Conservation (phyloP, 768 basidiomycete genomes). For the Flagelloscypha sp. region DNA sequence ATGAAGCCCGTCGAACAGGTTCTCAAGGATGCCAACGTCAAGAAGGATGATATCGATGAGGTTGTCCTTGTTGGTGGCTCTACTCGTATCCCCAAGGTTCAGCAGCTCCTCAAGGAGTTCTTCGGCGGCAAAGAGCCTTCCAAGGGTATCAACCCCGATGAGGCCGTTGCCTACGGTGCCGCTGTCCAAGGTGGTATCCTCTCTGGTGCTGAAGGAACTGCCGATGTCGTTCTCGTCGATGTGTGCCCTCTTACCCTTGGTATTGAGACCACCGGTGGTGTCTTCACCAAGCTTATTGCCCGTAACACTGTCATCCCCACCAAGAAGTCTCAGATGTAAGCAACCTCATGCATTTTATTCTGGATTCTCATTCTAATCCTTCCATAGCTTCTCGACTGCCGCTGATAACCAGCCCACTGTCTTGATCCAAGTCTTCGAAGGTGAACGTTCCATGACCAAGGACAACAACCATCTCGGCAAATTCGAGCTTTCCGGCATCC, state of each 20-base stretch:
- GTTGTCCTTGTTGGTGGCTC: slow-evolving; percentile 93
- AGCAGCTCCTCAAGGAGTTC: slow-evolving; percentile 96
- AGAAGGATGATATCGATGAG: slow-evolving; percentile 96
- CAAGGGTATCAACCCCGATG: slow-evolving; percentile 98
- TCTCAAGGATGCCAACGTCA: slow-evolving; percentile 93
- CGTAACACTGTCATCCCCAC: slow-evolving; percentile 98
- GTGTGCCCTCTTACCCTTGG: slow-evolving; percentile 95
- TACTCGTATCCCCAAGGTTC: slow-evolving; percentile 99
- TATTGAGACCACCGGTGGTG: slow-evolving; percentile 98
- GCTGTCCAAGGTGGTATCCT: slow-evolving; percentile 98
- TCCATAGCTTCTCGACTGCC: slow-evolving; percentile 61
- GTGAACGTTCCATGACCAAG: slow-evolving; percentile 94
- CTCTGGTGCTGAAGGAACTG: slow-evolving; percentile 85
- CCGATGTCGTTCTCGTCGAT: slow-evolving; percentile 91
- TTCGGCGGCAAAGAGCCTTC: slow-evolving; percentile 96
- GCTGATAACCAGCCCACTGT: slow-evolving; percentile 93
- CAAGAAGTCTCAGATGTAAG: slow-evolving; percentile 87
- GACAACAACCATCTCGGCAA: slow-evolving; percentile 98
- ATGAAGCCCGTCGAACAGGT: slow-evolving; percentile 99
- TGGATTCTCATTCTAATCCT: slow-evolving; percentile 16
- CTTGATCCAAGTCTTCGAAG: slow-evolving; percentile 95
- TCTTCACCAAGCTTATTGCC: slow-evolving; percentile 95
- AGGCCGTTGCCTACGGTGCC: slow-evolving; percentile 98
- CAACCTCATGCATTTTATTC: slow-evolving; percentile 6
- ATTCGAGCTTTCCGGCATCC: slow-evolving; percentile 88